Percentiles rank a stretch among this genome's conserved stretches.
Conservation (phyloP, 805 yeast genomes). For the Maudiozyma serrabonitensis region DNA sequence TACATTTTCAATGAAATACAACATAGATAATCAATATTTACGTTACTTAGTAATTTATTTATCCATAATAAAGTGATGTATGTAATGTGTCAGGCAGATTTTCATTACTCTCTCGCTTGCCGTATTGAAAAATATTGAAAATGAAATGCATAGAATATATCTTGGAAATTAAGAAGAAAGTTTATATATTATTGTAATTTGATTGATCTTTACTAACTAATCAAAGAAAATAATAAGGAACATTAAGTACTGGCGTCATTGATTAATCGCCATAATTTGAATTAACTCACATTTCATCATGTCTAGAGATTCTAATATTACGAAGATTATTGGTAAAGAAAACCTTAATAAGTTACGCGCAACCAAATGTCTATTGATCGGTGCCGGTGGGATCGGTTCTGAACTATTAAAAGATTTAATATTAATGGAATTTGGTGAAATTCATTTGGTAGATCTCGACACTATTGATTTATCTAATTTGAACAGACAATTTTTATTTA, state of each 20-base stretch:
- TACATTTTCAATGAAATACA: too few species aligned
- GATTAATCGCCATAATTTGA: too few species aligned
- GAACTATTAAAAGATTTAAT: conserved; percentile 76
- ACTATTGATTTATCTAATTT: conserved; percentile 88
- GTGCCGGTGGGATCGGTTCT: conserved; percentile 97
- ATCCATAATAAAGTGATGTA: too few species aligned
- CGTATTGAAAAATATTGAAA: not conserved
- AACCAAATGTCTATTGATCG: conserved; percentile 68
- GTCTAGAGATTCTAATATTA: conserved; percentile 17
- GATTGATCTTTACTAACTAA: too few species aligned
- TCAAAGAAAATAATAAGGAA: too few species aligned
- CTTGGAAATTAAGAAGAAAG: too few species aligned
- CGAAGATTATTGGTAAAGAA: conserved; percentile 21
- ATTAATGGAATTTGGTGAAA: conserved; percentile 72
- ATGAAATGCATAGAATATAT: not conserved
- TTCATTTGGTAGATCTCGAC: conserved; percentile 89
- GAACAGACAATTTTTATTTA: conserved; percentile 85
- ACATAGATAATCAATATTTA: too few species aligned
- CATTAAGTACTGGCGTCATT: too few species aligned
- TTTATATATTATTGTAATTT: too few species aligned
- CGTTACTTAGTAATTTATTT: too few species aligned
- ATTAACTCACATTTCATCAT: conserved; percentile 2
- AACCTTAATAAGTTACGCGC: conserved; percentile 19
- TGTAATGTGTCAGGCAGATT: not conserved
- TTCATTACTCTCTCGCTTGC: too few species aligned